phyloP scores from a whole-genome alignment of 1,284 basidiomycete genomes.

The Papiliotrema nemorosa region DNA sequence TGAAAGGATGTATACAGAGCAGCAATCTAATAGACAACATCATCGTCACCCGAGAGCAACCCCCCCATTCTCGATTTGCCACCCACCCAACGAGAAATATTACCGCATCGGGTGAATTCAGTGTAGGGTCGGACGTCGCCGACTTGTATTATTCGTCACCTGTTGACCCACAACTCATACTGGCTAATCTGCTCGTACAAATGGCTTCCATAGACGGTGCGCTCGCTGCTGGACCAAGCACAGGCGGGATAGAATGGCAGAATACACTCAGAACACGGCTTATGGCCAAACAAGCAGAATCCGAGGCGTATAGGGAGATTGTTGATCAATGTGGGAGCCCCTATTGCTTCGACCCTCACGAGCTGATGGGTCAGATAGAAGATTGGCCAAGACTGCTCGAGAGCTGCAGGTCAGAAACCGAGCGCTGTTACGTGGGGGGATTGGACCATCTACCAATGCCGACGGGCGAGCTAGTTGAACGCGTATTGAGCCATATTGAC shows the following conservation, averaged over 20 bases:
- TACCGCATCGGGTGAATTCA: conserved; percentile 1
- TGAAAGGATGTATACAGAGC: background rate
- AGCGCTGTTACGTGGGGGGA: conserved; percentile 59
- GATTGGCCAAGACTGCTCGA: conserved; percentile 82
- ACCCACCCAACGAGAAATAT: background rate
- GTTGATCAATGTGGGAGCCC: conserved; percentile 76
- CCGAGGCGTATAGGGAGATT: conserved; percentile 66
- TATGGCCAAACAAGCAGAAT: conserved; percentile 61
- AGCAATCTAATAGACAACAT: background rate
- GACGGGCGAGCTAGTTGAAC: conserved; percentile 64
- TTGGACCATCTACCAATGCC: conserved; percentile 47
- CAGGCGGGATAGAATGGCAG: conserved; percentile 43
- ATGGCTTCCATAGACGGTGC: background rate
- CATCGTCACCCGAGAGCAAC: background rate
- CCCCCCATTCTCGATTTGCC: background rate
- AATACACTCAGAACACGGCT: conserved; percentile 60
- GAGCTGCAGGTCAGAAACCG: conserved; percentile 84
- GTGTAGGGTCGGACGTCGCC: background rate
- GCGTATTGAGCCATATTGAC: background rate
- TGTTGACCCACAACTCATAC: too few relatives aligned
- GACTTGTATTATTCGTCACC: background rate
- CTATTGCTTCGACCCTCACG: conserved; percentile 11
- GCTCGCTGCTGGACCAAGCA: too few relatives aligned
- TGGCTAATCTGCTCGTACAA: too few relatives aligned
- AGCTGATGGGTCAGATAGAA: conserved; percentile 60